phyloP scores from a whole-genome alignment of 164 flowering plant genomes.

The Dillenia suffruticosa region DNA sequence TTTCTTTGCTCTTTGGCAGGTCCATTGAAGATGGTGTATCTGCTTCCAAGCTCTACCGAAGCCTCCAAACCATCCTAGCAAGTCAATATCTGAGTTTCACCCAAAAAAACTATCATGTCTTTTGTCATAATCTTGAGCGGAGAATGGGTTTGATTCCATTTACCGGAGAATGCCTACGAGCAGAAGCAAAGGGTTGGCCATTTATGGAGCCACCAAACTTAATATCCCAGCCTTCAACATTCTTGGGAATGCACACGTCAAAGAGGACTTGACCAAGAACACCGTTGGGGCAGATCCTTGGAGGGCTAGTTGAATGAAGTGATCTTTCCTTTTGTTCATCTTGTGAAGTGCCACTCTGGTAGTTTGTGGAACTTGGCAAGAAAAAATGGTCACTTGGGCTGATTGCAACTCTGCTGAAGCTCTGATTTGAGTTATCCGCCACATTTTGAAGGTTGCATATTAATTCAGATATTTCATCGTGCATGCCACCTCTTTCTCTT shows the following conservation, averaged over 20 bases:
- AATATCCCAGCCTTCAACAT: constrained; percentile 71
- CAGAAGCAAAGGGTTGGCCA: constrained; percentile 47
- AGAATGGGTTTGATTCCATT: constrained; percentile 28
- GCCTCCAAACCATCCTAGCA: no score
- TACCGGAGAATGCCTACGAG: constrained; percentile 33
- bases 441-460: constrained; percentile 58
- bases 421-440: constrained; percentile 45
- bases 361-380: constrained; percentile 36
- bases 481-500: constrained; percentile 22
- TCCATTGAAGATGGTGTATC: no score
- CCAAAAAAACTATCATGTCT: no score
- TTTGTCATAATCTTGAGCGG: constrained; percentile 42
- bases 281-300: constrained; percentile 45
- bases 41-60: no score
- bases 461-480: constrained; percentile 47
- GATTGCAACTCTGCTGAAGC: constrained; percentile 43
- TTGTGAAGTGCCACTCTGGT: constrained; percentile 17
- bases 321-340: constrained; percentile 37
- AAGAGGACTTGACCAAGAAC: constrained; percentile 58
- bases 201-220: constrained; percentile 44
- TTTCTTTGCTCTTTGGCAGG: no score
- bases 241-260: constrained; percentile 65
- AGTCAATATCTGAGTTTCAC: no score
- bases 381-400: constrained; percentile 49
- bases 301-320: constrained; percentile 18